Evolutionary conservation across 2,329 filamentous ascomycete genomes (phyloP).

Genomic region (Parafenestella ontariensis): DNA sequence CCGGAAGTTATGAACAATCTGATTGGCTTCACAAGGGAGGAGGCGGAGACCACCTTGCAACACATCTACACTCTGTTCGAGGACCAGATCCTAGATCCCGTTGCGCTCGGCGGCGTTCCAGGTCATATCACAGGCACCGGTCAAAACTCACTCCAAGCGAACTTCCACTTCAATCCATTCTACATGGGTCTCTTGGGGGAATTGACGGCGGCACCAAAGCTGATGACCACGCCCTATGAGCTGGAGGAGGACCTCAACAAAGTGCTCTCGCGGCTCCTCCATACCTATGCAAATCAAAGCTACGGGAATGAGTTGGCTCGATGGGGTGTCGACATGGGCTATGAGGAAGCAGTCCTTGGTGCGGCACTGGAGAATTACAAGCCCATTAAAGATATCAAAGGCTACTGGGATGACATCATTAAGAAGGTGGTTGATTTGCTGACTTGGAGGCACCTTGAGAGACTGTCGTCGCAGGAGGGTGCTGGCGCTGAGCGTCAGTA

Average conservation of each 20-base stretch:
- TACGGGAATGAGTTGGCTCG: neutral
- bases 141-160: neutral
- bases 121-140: neutral
- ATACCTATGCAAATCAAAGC: neutral
- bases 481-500: constrained; percentile 4
- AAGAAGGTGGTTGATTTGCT: constrained; percentile 11
- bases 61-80: constrained; percentile 8
- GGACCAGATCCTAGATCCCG: constrained; percentile 11
- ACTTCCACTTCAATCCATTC: constrained; percentile 5
- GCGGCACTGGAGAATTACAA: constrained; percentile 2
- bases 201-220: constrained; percentile 1
- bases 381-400: constrained; percentile 1
- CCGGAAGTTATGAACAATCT: constrained; percentile 15
- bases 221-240: constrained; percentile 7
- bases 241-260: constrained; percentile 6
- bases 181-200: constrained; percentile 1
- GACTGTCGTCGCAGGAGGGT: constrained; percentile 3
- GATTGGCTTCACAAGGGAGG: constrained; percentile 9
- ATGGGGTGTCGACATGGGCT: neutral
- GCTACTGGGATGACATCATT: constrained; percentile 9
- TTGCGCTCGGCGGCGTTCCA: constrained; percentile 6
- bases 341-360: neutral
- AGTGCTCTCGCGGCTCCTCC: neutral
- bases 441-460: constrained; percentile 17
- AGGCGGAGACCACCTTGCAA: constrained; percentile 8